phyloP scores from a whole-genome alignment of 495 filamentous ascomycete species.

The Monascus purpureus region DNA sequence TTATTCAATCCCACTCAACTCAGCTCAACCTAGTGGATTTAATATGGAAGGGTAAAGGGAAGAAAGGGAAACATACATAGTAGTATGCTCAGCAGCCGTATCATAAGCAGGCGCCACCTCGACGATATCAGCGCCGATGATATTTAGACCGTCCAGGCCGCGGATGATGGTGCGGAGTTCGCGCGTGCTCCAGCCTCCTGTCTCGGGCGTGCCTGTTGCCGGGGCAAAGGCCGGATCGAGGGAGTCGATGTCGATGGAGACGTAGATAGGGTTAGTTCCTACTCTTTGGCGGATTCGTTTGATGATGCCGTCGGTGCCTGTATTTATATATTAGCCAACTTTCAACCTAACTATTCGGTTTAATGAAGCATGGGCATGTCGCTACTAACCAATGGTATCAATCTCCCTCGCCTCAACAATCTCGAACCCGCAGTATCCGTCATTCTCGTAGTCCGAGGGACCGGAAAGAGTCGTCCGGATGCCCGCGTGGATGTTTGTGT shows the following conservation, averaged over 20 bases:
- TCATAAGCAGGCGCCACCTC: constrained; percentile 64
- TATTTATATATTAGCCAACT: background rate
- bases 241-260: constrained; percentile 82
- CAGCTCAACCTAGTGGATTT: too few species aligned
- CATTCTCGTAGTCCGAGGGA: constrained; percentile 64
- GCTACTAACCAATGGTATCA: constrained; percentile 49
- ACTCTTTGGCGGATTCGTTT: constrained; percentile 61
- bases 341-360: too few species aligned
- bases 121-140: constrained; percentile 69
- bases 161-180: constrained; percentile 62
- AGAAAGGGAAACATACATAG: constrained; percentile 35
- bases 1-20: too few species aligned
- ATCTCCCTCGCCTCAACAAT: constrained; percentile 73
- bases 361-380: too few species aligned
- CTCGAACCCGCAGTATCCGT: constrained; percentile 70
- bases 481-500: constrained; percentile 75
- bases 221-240: constrained; percentile 76
- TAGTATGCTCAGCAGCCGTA: constrained; percentile 52
- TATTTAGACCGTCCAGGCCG: constrained; percentile 59
- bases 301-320: constrained; percentile 49
- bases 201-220: constrained; percentile 77
- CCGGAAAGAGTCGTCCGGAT: constrained; percentile 67
- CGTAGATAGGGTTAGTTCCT: constrained; percentile 61
- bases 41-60: too few species aligned
- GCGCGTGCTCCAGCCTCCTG: constrained; percentile 74